Conservation (phyloP, 192 early-diverging fungal species). For the Coemansia reversa region DNA sequence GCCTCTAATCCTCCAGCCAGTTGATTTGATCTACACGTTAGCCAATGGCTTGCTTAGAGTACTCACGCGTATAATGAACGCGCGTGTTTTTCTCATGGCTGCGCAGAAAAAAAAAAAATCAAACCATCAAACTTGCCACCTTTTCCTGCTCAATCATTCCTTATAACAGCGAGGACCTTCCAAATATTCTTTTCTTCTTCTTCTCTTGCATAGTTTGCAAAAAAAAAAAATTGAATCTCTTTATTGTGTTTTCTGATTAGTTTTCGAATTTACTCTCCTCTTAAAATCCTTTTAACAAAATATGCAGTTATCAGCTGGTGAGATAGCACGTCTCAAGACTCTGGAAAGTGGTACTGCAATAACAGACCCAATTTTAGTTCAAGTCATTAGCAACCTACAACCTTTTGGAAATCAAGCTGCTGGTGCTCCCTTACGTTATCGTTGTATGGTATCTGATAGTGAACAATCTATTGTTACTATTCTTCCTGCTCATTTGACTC, state of each 20-base stretch:
- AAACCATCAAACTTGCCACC: too few species aligned
- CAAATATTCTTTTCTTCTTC: background rate
- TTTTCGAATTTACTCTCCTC: background rate
- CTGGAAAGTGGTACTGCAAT: constrained; percentile 20
- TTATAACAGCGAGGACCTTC: too few species aligned
- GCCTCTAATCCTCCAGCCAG: background rate
- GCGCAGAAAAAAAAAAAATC: too few species aligned
- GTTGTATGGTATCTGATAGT: constrained; percentile 53
- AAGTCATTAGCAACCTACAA: constrained; percentile 43
- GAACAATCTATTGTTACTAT: constrained; percentile 35
- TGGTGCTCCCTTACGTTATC: constrained; percentile 23
- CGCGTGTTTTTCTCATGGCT: constrained; percentile 1
- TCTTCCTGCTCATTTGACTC: constrained; percentile 34
- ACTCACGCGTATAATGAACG: constrained; percentile 6
- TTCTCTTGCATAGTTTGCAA: background rate
- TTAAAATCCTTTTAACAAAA: background rate
- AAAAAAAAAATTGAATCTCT: background rate
- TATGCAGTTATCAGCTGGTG: constrained; percentile 36
- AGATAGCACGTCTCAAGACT: constrained; percentile 30
- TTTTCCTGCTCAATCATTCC: too few species aligned
- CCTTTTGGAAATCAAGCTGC: constrained; percentile 26
- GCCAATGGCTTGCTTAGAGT: background rate
- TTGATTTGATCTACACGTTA: constrained; percentile 1
- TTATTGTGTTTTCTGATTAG: constrained; percentile 6
- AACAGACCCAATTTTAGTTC: constrained; percentile 21